phyloP scores from a whole-genome alignment of 2,329 filamentous ascomycete species.

The Epichloe uncinata region DNA sequence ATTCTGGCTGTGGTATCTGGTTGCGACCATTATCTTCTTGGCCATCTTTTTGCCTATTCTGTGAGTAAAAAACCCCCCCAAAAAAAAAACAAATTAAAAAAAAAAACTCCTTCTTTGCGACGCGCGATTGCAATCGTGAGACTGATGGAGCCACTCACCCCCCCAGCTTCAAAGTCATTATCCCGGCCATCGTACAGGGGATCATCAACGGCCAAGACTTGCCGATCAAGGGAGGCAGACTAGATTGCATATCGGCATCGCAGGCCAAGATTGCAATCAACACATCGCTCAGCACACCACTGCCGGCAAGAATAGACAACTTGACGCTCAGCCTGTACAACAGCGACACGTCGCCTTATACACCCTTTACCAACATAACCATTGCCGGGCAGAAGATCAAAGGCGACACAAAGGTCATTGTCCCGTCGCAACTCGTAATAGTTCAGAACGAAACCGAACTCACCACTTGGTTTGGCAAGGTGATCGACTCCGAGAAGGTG shows the following conservation, averaged over 20 bases:
- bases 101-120: background rate
- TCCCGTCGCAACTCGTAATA: constrained; percentile 21
- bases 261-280: constrained; percentile 22
- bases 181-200: constrained; percentile 31
- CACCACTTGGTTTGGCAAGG: constrained; percentile 23
- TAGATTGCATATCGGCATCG: constrained; percentile 20
- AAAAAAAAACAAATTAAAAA: too few relatives aligned
- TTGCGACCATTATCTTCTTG: constrained; percentile 26
- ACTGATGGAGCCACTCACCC: constrained; percentile 9
- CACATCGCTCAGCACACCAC: constrained; percentile 24
- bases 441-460: constrained; percentile 27
- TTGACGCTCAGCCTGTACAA: constrained; percentile 28
- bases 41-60: constrained; percentile 31
- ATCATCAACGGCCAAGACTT: constrained; percentile 29
- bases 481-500: constrained; percentile 24
- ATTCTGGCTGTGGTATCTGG: constrained; percentile 31
- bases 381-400: constrained; percentile 14
- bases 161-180: constrained; percentile 31
- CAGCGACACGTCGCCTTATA: constrained; percentile 14
- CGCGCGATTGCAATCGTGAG: background rate
- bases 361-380: constrained; percentile 12
- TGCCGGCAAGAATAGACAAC: constrained; percentile 24
- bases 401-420: constrained; percentile 22
- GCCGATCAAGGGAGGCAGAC: constrained; percentile 22
- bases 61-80: constrained; percentile 27